A percentile compares a stretch with the other conserved stretches of the same genome.
Evolutionary conservation across 768 basidiomycete genomes (phyloP).

Genomic region (Cytidiella melzeri): DNA sequence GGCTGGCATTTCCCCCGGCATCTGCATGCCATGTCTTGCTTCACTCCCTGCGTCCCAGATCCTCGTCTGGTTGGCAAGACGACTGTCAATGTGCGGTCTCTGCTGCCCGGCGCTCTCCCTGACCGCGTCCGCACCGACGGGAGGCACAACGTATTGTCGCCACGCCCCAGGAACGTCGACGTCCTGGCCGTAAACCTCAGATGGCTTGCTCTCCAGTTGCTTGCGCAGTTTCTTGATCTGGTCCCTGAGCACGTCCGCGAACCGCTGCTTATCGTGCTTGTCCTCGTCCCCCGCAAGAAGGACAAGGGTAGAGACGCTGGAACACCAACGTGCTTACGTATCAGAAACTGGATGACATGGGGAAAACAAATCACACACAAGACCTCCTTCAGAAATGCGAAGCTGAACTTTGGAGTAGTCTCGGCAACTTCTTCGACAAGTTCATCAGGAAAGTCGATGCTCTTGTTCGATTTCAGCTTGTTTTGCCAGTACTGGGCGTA

Average conservation of each 20-base stretch:
- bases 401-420: slow-evolving; percentile 64
- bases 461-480: slow-evolving; percentile 59
- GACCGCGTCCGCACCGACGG: neutral
- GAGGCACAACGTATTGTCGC: neutral
- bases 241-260: slow-evolving; percentile 42
- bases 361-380: slow-evolving; percentile 56
- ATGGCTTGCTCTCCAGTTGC: slow-evolving; percentile 50
- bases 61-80: slow-evolving; percentile 7
- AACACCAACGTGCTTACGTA: too few species aligned
- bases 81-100: slow-evolving; percentile 5
- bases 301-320: slow-evolving; percentile 70
- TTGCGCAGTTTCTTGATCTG: slow-evolving; percentile 61
- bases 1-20: slow-evolving; percentile 20
- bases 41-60: slow-evolving; percentile 17
- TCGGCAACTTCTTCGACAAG: slow-evolving; percentile 56
- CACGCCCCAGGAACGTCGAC: slow-evolving; percentile 8
- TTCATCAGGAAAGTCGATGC: slow-evolving; percentile 60
- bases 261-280: slow-evolving; percentile 39
- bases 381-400: slow-evolving; percentile 85
- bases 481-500: slow-evolving; percentile 79
- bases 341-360: neutral
- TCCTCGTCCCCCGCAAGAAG: slow-evolving; percentile 47
- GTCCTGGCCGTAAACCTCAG: neutral
- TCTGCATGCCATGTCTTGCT: slow-evolving; percentile 4
- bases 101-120: too few species aligned